Conservation (phyloP, 179 eudicot species). For the Corrigiola litoralis region DNA sequence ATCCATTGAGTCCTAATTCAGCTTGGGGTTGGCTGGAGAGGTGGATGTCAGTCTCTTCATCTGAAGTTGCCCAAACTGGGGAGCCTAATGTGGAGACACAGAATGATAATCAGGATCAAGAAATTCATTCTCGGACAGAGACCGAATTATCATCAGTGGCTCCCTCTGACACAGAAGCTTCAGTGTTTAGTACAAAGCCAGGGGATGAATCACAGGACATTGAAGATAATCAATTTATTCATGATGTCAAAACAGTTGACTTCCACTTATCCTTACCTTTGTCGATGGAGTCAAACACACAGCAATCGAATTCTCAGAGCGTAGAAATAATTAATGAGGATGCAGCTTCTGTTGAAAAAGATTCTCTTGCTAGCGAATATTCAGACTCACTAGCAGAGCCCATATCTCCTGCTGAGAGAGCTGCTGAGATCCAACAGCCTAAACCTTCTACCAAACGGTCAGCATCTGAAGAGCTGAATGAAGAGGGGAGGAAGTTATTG, state of each 20-base stretch:
- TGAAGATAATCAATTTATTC: slow-evolving; percentile 24
- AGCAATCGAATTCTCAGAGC: slow-evolving; percentile 23
- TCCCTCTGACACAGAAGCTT: slow-evolving; percentile 27
- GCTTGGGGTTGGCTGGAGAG: slow-evolving; percentile 93
- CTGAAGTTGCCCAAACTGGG: slow-evolving; percentile 25
- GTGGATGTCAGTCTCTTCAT: slow-evolving; percentile 71
- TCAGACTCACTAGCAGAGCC: slow-evolving; percentile 23
- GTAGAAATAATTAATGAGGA: slow-evolving; percentile 20
- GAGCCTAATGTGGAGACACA: slow-evolving; percentile 28
- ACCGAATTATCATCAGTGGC: slow-evolving; percentile 23
- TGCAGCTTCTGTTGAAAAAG: slow-evolving; percentile 16
- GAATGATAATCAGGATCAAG: slow-evolving; percentile 18
- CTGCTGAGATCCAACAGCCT: slow-evolving; percentile 41
- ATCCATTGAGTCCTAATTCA: slow-evolving; percentile 58
- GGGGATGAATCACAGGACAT: slow-evolving; percentile 23
- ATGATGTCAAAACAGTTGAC: slow-evolving; percentile 24
- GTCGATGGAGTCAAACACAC: slow-evolving; percentile 21
- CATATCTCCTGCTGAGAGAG: slow-evolving; percentile 21
- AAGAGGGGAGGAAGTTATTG: slow-evolving; percentile 46
- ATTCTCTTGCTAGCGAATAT: slow-evolving; percentile 28
- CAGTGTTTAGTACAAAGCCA: slow-evolving; percentile 8
- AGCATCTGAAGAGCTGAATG: slow-evolving; percentile 50
- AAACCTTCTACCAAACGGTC: slow-evolving; percentile 33
- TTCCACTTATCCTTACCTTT: slow-evolving; percentile 17
- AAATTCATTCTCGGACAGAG: slow-evolving; percentile 25